Conservation (phyloP, 768 basidiomycete genomes). For the Boletus sp. region DNA sequence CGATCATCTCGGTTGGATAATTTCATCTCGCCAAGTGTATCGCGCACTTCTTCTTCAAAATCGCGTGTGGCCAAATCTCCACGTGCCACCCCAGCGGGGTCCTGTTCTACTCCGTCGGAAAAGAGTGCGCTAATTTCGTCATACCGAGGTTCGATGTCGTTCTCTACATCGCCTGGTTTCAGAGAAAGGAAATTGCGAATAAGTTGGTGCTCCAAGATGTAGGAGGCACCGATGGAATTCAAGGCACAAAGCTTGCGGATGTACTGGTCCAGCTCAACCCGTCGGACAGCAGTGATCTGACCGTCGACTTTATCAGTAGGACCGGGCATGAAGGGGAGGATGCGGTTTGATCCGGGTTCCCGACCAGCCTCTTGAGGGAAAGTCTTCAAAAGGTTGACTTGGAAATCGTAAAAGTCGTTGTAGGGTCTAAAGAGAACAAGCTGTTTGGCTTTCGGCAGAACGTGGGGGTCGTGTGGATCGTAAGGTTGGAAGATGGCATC, state of each 20-base stretch:
- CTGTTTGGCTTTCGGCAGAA: constrained; percentile 64
- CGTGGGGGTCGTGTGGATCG: constrained; percentile 49
- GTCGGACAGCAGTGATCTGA: constrained; percentile 72
- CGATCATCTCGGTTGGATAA: constrained; percentile 45
- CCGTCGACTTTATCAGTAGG: constrained; percentile 84
- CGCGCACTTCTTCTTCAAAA: constrained; percentile 44
- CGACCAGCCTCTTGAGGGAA: constrained; percentile 94
- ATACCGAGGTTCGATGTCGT: constrained; percentile 56
- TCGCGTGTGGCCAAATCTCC: constrained; percentile 30
- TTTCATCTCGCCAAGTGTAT: constrained; percentile 46
- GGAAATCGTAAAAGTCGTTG: constrained; percentile 98
- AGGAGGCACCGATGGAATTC: constrained; percentile 59
- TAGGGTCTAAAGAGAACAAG: constrained; percentile 93
- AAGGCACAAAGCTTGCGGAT: constrained; percentile 76
- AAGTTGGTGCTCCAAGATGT: constrained; percentile 77
- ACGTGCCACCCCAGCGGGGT: constrained; percentile 34
- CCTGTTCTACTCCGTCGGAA: constrained; percentile 31
- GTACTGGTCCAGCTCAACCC: constrained; percentile 86
- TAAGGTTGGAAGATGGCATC: constrained; percentile 88
- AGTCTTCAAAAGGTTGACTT: constrained; percentile 78
- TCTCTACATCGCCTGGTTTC: constrained; percentile 82
- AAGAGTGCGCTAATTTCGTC: constrained; percentile 58
- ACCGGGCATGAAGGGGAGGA: constrained; percentile 97
- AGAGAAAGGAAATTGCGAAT: constrained; percentile 81
- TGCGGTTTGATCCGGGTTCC: constrained; percentile 58